Evolutionary conservation across 2,329 filamentous ascomycete genomes (phyloP), one percentile per base, ranked within the genome.

Genomic region (Lithohypha guttulata): DNA sequence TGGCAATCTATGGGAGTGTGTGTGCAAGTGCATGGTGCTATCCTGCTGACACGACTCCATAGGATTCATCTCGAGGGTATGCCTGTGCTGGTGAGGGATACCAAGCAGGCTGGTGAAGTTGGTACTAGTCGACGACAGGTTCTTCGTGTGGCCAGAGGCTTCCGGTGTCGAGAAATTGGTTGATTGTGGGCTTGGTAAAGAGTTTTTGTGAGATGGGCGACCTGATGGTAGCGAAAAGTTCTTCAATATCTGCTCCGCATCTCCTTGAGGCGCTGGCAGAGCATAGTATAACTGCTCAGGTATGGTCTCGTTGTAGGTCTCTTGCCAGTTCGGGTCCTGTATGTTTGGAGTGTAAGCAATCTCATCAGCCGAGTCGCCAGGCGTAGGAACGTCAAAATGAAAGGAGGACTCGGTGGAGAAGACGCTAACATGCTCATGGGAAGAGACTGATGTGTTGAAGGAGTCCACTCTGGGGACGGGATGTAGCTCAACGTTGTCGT

Each of bases 11-110:
- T 35, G 20, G 13, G 18, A 4, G 44, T 36, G 14, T 42, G 39
- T 13, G 50, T 40, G n/a, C 40, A 40, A 28, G 39, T 34, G 39
- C 39, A 46, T 6, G 37, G 37, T n/a, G 45, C 49, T 33, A 15
- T 45, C 18, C n/a, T 28, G 21, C 28, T 20, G 39, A 31, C 34
- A 27, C 6, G 14, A 22, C 17, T 27, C 26, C 17, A 21, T 3
- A 6, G 18, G 14, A 19, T 31, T 19, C 13, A 31, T 11, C n/a
- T 27, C 25, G n/a, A 21, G 8, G 6, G 25, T 9, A 18, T 18
- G 18, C 20, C 29, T 40, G 29, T 18, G 13, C 19, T 31, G 38
- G 9, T 32, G 20, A 33, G 25, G 34, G 17, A 32, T 15, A 14
- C 30, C 26, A n/a, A 15, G 21, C 4, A 35, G 10, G 13, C 25